Percentiles rank a stretch among this genome's conserved stretches.
Evolutionary conservation across 2,329 filamentous ascomycete species (phyloP).

Genomic region (Myriosclerotinia curreyana): DNA sequence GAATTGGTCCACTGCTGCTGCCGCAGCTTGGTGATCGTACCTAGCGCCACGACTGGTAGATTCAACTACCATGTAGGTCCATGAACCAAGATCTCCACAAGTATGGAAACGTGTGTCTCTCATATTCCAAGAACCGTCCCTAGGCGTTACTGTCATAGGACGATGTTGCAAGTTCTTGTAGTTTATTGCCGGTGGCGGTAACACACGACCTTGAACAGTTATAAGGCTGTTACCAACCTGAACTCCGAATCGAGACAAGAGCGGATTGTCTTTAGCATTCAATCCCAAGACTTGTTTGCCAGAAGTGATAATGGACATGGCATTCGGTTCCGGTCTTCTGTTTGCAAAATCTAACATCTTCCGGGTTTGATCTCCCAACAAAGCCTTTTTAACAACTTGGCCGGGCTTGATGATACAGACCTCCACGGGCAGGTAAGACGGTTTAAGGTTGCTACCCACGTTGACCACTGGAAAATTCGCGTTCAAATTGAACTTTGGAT

Average conservation of each 20-base stretch:
- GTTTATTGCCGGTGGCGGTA: constrained; percentile 56
- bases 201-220: constrained; percentile 68
- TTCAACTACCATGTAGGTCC: constrained; percentile 42
- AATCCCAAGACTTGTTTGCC: constrained; percentile 59
- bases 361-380: constrained; percentile 59
- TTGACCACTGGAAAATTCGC: constrained; percentile 59
- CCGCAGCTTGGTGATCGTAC: accelerated
- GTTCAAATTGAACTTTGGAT: constrained; percentile 47
- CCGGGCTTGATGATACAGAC: constrained; percentile 61
- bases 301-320: constrained; percentile 57
- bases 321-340: constrained; percentile 63
- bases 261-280: constrained; percentile 43
- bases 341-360: constrained; percentile 73
- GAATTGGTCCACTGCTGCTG: constrained; percentile 23
- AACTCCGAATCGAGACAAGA: constrained; percentile 58
- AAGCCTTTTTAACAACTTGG: constrained; percentile 59
- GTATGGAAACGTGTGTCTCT: constrained; percentile 53
- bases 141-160: constrained; percentile 28
- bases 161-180: constrained; percentile 48
- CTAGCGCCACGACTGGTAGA: constrained; percentile 13
- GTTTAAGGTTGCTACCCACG: constrained; percentile 54
- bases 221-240: constrained; percentile 56
- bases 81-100: constrained; percentile 48
- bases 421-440: constrained; percentile 65
- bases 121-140: constrained; percentile 70